Evolutionary conservation across 2,329 filamentous ascomycete genomes (phyloP).

Genomic region (Aspergillus quadricinctus): DNA sequence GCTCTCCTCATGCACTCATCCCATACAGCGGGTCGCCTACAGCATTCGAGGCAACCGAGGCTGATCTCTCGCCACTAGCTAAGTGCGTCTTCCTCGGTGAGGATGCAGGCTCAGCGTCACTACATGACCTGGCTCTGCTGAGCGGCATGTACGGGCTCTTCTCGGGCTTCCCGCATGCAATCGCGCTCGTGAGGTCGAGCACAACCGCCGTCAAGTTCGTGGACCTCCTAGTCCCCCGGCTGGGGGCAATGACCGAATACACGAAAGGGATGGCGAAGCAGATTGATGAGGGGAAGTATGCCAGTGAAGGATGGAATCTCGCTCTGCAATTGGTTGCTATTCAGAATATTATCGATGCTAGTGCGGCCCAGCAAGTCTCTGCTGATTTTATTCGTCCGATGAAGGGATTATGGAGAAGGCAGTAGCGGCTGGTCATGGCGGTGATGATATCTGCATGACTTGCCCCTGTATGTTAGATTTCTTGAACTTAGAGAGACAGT

Average conservation of each 20-base stretch:
- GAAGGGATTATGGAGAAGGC: background rate
- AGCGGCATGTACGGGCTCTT: constrained; percentile 14
- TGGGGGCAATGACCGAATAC: constrained; percentile 8
- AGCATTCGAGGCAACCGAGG: background rate
- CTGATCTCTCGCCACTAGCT: constrained; percentile 1
- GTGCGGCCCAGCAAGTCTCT: background rate
- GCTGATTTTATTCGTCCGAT: background rate
- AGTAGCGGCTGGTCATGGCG: background rate
- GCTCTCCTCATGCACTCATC: constrained; percentile 4
- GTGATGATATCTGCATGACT: background rate
- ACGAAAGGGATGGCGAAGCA: constrained; percentile 6
- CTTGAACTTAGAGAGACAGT: no score
- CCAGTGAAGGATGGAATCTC: constrained; percentile 7
- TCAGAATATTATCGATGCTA: background rate
- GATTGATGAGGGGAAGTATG: constrained; percentile 6
- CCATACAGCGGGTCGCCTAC: constrained; percentile 4
- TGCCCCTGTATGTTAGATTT: background rate
- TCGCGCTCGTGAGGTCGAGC: constrained; percentile 5
- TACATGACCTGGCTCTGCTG: constrained; percentile 10
- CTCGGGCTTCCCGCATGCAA: constrained; percentile 11
- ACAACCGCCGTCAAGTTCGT: background rate
- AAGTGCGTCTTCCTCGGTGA: constrained; percentile 3
- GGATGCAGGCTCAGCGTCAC: constrained; percentile 7
- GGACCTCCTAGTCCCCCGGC: constrained; percentile 6
- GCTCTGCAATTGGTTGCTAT: constrained; percentile 5